Conservation (phyloP, 2,329 filamentous ascomycete species). For the Fusarium devonianum region DNA sequence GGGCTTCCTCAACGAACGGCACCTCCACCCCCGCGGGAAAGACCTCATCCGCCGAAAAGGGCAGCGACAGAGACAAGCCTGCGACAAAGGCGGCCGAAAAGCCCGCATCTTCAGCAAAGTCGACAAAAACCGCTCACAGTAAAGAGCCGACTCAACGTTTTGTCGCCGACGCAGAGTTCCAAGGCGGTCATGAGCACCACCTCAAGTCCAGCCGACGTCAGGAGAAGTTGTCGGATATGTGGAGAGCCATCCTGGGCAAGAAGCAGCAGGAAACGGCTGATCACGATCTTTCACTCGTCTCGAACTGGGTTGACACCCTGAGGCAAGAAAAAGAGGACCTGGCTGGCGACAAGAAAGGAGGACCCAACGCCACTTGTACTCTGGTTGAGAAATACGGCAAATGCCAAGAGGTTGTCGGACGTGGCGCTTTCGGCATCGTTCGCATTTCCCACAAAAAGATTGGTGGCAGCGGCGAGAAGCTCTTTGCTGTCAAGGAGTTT, state of each 20-base stretch:
- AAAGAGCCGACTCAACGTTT: constrained; percentile 59
- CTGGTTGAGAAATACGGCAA: constrained; percentile 98
- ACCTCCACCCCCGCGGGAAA: constrained; percentile 53
- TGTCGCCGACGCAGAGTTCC: constrained; percentile 55
- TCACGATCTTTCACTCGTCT: constrained; percentile 89
- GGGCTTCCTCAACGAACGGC: constrained; percentile 47
- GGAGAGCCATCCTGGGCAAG: constrained; percentile 84
- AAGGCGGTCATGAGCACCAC: constrained; percentile 84
- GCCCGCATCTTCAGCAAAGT: constrained; percentile 37
- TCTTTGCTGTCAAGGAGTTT: constrained; percentile 98
- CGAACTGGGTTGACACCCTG: constrained; percentile 93
- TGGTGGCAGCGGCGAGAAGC: constrained; percentile 81
- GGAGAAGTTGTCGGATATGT: constrained; percentile 93
- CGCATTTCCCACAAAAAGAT: constrained; percentile 96
- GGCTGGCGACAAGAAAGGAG: constrained; percentile 79
- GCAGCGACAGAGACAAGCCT: constrained; percentile 34
- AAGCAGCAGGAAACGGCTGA: constrained; percentile 81
- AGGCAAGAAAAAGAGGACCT: constrained; percentile 90
- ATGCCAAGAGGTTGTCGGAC: constrained; percentile 95
- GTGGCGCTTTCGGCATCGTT: constrained; percentile 96
- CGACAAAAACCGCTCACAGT: constrained; percentile 41
- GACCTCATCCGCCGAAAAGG: constrained; percentile 53
- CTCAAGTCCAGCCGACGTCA: constrained; percentile 90
- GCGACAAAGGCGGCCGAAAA: constrained; percentile 40
- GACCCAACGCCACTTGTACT: constrained; percentile 73